Evolutionary conservation across 1,284 basidiomycete species (phyloP), one percentile per base, ranked within the genome.

Genomic region (Sphagnurus paluster): DNA sequence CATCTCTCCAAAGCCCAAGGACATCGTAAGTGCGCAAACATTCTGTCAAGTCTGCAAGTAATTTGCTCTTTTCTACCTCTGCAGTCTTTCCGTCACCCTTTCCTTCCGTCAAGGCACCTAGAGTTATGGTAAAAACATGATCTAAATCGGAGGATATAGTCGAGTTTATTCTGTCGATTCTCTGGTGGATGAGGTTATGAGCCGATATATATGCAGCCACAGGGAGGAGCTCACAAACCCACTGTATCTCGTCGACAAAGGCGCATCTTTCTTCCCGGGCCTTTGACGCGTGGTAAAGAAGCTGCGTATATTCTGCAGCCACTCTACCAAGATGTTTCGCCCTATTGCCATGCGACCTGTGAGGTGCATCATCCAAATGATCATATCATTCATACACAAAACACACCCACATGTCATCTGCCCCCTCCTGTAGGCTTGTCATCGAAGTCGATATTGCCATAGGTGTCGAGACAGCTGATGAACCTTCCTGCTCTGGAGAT

Each of bases 201-300:
- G 28, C 23, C 47, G 30, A 57, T 48, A 55, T 45, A 41, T 42
- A 44, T 25, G 39, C 34, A 36, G n/a, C 25, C 21, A 19, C 42
- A 49, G 42, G 44, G 42, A 48, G 42, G 57, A 56, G 60, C 61
- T 59, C 58, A 82, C 90, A 72, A 65, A 95, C 93, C 79, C 87
- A 89, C 74, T 91, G 83, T 11, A 93, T 79, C 53, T 88, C 85
- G 47, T 87, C 78, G 2, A 95, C 81, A 57, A 92, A 93, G 7
- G 75, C 76, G 61, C 90, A 91, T 1, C 78, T 76, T 56, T 92
- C 85, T 9, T 71, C 70, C 8, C 80, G 75, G 13, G 93, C 91
- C 63, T 97, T 95, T 13, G 82, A 79, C 29, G 84, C 78, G 56
- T 97, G 88, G 63, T 98, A 98, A 26, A 93, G 74, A n/a, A 98